Evolutionary conservation across 768 basidiomycete genomes (phyloP).

Genomic region (Lentinula sp.): DNA sequence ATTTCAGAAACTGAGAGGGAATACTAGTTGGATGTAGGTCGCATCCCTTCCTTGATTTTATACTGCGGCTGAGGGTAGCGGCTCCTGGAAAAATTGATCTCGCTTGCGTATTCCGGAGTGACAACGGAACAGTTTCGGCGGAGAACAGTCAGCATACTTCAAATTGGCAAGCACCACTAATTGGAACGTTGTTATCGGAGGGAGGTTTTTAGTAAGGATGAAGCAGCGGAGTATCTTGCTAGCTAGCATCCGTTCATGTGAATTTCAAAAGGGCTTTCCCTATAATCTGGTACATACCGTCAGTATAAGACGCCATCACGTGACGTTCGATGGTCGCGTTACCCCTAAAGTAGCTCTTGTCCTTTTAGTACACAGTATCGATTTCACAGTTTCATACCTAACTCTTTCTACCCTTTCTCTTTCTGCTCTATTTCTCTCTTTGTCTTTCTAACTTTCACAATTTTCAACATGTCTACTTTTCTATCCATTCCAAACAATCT

Average conservation of each 20-base stretch:
- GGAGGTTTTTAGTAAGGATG: not conserved
- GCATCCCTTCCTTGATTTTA: not conserved
- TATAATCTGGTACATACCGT: not conserved
- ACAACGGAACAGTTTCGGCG: not conserved
- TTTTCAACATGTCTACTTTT: conserved; percentile 1
- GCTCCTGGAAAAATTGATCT: not conserved
- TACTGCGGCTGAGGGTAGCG: not conserved
- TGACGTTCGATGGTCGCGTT: not conserved
- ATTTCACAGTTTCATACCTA: not conserved
- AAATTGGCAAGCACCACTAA: no score
- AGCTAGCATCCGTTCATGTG: not conserved
- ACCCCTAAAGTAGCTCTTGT: not conserved
- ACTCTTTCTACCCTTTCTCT: not conserved
- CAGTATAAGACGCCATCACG: not conserved
- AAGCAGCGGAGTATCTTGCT: not conserved
- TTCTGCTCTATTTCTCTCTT: not conserved
- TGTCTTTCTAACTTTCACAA: not conserved
- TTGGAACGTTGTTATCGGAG: not conserved
- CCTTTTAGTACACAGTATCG: not conserved
- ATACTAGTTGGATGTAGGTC: not conserved
- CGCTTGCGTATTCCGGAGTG: not conserved
- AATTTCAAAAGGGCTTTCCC: no score
- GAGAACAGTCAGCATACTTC: not conserved
- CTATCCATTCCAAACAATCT: not conserved
- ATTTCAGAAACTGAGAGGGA: not conserved